Evolutionary conservation across 1,284 basidiomycete genomes (phyloP).

Genomic region (Ustilago lituana): DNA sequence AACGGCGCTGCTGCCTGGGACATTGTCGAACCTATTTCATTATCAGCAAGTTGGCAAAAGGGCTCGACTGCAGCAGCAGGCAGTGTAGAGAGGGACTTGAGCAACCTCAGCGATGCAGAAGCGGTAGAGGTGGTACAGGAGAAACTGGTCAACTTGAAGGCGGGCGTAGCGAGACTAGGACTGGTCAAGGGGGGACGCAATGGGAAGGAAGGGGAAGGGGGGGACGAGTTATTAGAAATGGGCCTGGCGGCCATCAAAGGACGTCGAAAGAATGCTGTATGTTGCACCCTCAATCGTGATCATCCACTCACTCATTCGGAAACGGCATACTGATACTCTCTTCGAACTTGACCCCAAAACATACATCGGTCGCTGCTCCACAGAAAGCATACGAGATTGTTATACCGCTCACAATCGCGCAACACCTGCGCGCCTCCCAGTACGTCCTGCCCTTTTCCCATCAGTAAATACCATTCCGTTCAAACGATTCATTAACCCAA

Average conservation of each 20-base stretch:
- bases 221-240: not conserved
- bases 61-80: too few species aligned
- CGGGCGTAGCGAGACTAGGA: not conserved
- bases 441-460: not conserved
- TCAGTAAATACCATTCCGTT: not conserved
- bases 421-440: conserved; percentile 31
- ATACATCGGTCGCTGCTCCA: too few species aligned
- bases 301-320: too few species aligned
- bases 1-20: conserved; percentile 58
- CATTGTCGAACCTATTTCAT: conserved; percentile 35
- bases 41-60: not conserved
- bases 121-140: conserved; percentile 12
- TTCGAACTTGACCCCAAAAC: too few species aligned
- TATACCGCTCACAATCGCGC: conserved; percentile 34
- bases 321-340: too few species aligned
- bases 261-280: conserved; percentile 36
- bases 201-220: not conserved
- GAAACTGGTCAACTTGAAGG: conserved; percentile 1
- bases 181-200: conserved; percentile 1
- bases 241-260: conserved; percentile 36
- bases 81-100: conserved; percentile 7
- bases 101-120: conserved; percentile 15
- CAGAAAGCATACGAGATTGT: conserved; percentile 34
- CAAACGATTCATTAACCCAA: not conserved
- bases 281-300: not conserved